Evolutionary conservation across 75 land plant genomes (phyloP), one percentile per base, ranked within the genome.

Genomic region (Picea sitchensis): DNA sequence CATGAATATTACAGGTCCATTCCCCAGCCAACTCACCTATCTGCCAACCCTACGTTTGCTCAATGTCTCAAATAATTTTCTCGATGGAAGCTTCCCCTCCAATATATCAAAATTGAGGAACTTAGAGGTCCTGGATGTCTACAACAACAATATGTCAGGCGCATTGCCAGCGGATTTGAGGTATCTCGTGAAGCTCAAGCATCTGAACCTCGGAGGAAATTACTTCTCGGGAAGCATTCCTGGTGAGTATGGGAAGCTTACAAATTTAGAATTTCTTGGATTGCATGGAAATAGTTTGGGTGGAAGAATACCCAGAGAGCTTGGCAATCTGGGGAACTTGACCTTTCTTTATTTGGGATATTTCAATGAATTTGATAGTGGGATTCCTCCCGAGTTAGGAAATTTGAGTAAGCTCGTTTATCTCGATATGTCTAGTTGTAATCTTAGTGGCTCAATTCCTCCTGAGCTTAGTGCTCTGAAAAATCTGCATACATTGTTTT

Each of bases 181-280:
- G 63, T 56, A 34, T 0, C 79, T 91, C 73, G 58, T 69, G 79
- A 89, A 83, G 14, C 85, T 95, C 77, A 81, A 63, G 79, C 79
- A 93, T 59, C 77, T 95, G 54, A 86, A 94, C 62, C 79, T 95
- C 11, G 94, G 94, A 4, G 98, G 98, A 34, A 95, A 92, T 62
- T 95, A 72, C 85, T 95, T 95, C 78, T 77, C 59, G 0, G 98
- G 96, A 15, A 67, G 61, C 58, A 92, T 94, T 73, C 96, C 96
- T 5, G 21, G 61, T 3, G 85, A 79, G 59, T 94, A 94, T 56
- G 96, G 93, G 0, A 61, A 38, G 4, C 38, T 94, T 65, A 34
- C 18, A 3, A 81, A 34, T 14, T 79, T 94, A 77, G 88, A 89
- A 80, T 91, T 84, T 77, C 78, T 94, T 30, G 86, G 86, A 18